Conservation (phyloP, 208 protist genomes). For the Porcisia hertigi region DNA sequence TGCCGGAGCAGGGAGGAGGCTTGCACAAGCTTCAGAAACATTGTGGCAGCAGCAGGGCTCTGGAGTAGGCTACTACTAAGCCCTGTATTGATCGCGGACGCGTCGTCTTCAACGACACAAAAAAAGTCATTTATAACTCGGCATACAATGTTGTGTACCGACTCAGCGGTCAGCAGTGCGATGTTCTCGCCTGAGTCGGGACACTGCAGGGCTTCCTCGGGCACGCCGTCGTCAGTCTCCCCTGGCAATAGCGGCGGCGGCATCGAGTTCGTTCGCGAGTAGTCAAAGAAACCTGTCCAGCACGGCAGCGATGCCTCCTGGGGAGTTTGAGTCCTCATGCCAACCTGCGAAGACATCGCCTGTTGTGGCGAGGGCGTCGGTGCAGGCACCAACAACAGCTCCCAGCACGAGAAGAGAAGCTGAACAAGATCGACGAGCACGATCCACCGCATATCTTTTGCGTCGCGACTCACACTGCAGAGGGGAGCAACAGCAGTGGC, state of each 20-base stretch:
- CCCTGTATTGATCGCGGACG: background rate
- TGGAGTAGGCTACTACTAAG: background rate
- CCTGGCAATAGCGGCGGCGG: background rate
- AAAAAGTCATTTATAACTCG: background rate
- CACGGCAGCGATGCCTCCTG: background rate
- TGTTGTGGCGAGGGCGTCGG: background rate
- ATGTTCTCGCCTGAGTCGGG: background rate
- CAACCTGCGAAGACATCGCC: background rate
- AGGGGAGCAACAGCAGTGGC: background rate
- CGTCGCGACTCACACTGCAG: background rate
- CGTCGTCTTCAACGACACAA: background rate
- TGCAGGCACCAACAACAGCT: slow-evolving; percentile 13
- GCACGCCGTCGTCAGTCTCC: background rate
- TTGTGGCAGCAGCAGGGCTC: slow-evolving; percentile 2
- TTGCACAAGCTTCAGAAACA: slow-evolving; percentile 1
- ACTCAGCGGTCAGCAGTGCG: background rate
- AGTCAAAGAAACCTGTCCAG: background rate
- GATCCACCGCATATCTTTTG: background rate
- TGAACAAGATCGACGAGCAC: slow-evolving; percentile 22
- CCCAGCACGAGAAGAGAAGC: slow-evolving; percentile 27
- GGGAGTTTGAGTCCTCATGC: background rate
- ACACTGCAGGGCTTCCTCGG: background rate
- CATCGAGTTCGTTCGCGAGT: background rate
- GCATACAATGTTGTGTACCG: background rate
- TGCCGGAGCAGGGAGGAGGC: slow-evolving; percentile 6